A percentile compares a stretch with the other conserved stretches of the same genome.
Evolutionary conservation across 202 grass and related monocot genomes (phyloP).

Genomic region (Schoenoplectus triqueter): DNA sequence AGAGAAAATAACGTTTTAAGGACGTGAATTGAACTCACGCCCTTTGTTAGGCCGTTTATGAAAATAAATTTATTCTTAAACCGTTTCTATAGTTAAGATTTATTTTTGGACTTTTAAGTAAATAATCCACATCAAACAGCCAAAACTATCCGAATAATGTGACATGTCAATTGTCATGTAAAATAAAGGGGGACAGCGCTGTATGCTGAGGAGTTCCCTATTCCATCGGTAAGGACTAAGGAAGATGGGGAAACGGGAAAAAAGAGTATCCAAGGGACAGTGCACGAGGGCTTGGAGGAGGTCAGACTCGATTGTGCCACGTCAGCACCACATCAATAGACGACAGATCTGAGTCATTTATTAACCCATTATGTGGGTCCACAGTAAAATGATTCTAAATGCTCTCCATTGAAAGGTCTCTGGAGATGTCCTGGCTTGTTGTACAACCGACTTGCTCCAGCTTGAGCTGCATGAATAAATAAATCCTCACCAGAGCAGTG

Average conservation of each 20-base stretch:
- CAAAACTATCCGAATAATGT: not conserved
- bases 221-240: not conserved
- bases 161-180: conserved; percentile 36
- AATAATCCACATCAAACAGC: not conserved
- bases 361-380: conserved; percentile 16
- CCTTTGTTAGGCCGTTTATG: too few species aligned
- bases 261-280: conserved; percentile 70
- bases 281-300: conserved; percentile 52
- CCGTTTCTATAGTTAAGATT: too few species aligned
- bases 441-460: too few species aligned
- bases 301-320: conserved; percentile 26
- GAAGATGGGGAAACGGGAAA: conserved; percentile 10
- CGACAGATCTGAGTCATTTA: conserved; percentile 37
- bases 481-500: too few species aligned
- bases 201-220: not conserved
- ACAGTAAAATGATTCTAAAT: not conserved
- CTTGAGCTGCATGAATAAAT: too few species aligned
- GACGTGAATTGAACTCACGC: too few species aligned
- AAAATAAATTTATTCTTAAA: too few species aligned
- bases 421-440: not conserved
- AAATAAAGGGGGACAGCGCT: not conserved
- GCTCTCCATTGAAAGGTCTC: not conserved
- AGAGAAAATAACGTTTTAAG: too few species aligned
- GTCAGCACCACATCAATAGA: conserved; percentile 25
- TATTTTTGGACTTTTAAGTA: too few species aligned